Evolutionary conservation across 78 protist species (phyloP).

Genomic region (Capsaspora owczarzaki): DNA sequence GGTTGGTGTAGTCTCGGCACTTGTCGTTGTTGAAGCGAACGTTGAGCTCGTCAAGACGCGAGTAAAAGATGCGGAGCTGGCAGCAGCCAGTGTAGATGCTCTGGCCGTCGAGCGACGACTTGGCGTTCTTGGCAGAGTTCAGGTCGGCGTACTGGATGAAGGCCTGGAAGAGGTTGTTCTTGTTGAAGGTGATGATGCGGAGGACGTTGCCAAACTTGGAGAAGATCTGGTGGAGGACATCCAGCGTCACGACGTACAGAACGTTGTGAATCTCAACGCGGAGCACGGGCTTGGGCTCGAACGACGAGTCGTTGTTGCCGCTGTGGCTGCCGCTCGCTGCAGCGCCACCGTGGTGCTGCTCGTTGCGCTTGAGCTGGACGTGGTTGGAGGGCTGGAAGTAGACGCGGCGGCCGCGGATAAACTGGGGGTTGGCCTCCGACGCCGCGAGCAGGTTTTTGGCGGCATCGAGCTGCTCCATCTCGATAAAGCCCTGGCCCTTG

Average conservation of each 20-base stretch:
- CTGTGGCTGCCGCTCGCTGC: background rate
- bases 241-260: conserved; percentile 59
- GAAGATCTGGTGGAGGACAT: conserved; percentile 48
- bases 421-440: background rate
- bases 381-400: conserved; percentile 21
- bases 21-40: conserved; percentile 58
- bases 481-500: conserved; percentile 21
- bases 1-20: conserved; percentile 16
- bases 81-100: conserved; percentile 52
- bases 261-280: conserved; percentile 45
- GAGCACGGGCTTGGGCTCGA: too few relatives aligned
- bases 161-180: conserved; percentile 48
- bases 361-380: conserved; percentile 1
- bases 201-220: conserved; percentile 43
- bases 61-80: conserved; percentile 47
- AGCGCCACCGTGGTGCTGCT: background rate
- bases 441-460: conserved; percentile 8
- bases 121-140: conserved; percentile 36
- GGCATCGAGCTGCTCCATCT: background rate
- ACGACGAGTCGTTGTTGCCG: too few relatives aligned
- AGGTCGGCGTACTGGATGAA: conserved; percentile 28
- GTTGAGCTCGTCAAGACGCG: conserved; percentile 33
- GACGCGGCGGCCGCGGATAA: background rate
- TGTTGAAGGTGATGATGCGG: conserved; percentile 53
- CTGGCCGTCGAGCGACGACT: conserved; percentile 52